Evolutionary conservation across 2,329 filamentous ascomycete genomes (phyloP).

Genomic region (Plenodomus biglobosus): DNA sequence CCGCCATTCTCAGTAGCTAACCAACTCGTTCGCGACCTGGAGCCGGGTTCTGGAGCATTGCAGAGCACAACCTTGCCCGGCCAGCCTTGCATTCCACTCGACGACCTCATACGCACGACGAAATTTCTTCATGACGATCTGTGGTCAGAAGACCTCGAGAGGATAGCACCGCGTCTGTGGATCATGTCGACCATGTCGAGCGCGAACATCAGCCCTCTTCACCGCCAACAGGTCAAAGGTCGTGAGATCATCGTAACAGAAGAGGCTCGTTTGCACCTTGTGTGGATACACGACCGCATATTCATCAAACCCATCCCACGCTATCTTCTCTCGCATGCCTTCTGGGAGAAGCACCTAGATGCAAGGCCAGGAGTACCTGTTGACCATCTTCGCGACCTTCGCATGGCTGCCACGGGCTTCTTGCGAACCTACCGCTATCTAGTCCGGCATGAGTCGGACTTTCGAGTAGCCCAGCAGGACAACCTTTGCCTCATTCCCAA

Average conservation of each 20-base stretch:
- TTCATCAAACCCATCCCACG: constrained; percentile 25
- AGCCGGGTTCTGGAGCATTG: neutral
- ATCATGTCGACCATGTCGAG: constrained; percentile 14
- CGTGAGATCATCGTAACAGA: constrained; percentile 22
- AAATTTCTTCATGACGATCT: constrained; percentile 2
- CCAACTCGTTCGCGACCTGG: constrained; percentile 4
- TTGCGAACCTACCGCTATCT: constrained; percentile 48
- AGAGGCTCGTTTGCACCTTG: constrained; percentile 18
- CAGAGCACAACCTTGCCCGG: neutral
- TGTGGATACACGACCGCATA: constrained; percentile 22
- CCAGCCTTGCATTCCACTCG: constrained; percentile 2
- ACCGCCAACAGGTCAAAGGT: constrained; percentile 20
- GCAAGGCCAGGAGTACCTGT: neutral
- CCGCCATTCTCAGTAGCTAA: constrained; percentile 3
- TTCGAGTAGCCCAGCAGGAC: constrained; percentile 32
- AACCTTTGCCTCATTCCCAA: constrained; percentile 23
- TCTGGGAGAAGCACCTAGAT: constrained; percentile 14
- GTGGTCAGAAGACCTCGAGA: constrained; percentile 3
- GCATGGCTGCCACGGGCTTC: constrained; percentile 36
- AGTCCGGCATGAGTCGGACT: constrained; percentile 45
- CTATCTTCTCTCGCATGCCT: constrained; percentile 19
- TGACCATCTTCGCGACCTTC: constrained; percentile 6
- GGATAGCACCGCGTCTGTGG: constrained; percentile 4
- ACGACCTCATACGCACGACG: neutral
- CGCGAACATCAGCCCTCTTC: constrained; percentile 14